Percentiles rank a stretch among this genome's conserved stretches.
phyloP scores from a whole-genome alignment of 305 asterid genomes.

The Fraxinus floribunda region DNA sequence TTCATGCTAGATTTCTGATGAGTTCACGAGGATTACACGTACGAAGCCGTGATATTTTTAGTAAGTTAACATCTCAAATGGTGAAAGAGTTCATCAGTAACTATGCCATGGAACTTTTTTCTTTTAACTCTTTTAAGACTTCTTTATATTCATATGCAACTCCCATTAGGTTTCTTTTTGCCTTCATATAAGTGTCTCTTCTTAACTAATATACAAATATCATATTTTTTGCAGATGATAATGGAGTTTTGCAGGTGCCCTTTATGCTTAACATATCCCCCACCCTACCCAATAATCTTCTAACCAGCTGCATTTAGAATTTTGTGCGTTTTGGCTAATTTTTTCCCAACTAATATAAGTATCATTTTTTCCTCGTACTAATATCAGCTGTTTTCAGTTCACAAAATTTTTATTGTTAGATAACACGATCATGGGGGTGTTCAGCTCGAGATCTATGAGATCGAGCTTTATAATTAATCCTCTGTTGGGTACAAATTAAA shows the following conservation, averaged over 20 bases:
- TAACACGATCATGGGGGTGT: background rate
- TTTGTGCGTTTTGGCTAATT: background rate
- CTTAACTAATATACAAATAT: background rate
- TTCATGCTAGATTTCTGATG: conserved; percentile 63
- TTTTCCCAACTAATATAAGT: background rate
- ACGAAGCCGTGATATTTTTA: background rate
- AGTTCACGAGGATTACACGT: background rate
- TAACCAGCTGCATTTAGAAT: background rate
- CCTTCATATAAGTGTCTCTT: background rate
- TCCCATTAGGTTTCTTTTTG: background rate
- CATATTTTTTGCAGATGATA: background rate
- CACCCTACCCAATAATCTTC: too few relatives aligned
- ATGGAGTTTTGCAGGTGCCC: background rate
- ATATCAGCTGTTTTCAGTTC: background rate
- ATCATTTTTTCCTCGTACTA: background rate
- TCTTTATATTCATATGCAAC: background rate
- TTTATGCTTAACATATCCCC: background rate
- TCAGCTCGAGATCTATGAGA: background rate
- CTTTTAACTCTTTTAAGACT: background rate
- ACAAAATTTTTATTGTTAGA: background rate
- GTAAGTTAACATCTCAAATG: background rate
- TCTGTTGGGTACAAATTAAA: too few relatives aligned
- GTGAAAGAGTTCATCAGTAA: background rate
- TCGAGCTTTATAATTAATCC: background rate
- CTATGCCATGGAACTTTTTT: background rate